Conservation (phyloP, 352 stramenopile species). For the Phytophthora tubulina region DNA sequence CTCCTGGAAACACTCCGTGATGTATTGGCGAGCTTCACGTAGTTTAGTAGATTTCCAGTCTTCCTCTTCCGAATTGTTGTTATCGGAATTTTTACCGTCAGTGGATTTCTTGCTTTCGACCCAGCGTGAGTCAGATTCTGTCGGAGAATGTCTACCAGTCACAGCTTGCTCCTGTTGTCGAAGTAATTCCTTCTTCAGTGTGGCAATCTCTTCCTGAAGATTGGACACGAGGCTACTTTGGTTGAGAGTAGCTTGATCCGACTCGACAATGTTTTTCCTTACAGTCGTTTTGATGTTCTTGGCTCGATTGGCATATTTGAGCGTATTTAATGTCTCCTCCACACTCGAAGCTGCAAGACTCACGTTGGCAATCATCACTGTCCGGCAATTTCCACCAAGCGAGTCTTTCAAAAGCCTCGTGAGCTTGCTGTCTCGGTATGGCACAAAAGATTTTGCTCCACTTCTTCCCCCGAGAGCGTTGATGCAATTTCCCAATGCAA, state of each 20-base stretch:
- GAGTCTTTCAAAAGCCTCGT: conserved; percentile 92
- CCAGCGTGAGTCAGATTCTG: conserved; percentile 23
- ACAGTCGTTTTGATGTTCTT: conserved; percentile 96
- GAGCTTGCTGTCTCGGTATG: conserved; percentile 92
- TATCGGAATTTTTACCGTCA: conserved; percentile 13
- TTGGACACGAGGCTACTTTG: conserved; percentile 89
- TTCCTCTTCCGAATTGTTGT: conserved; percentile 38
- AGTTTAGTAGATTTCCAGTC: conserved; percentile 38
- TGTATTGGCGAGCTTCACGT: conserved; percentile 68
- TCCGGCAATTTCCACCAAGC: conserved; percentile 93
- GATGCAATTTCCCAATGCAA: conserved; percentile 94
- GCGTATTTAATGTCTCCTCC: conserved; percentile 94
- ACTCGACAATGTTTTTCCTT: conserved; percentile 85
- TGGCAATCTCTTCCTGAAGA: conserved; percentile 88
- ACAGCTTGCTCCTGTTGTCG: conserved; percentile 40
- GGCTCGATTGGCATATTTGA: conserved; percentile 94
- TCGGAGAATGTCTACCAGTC: background rate
- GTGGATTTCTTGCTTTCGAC: conserved; percentile 25
- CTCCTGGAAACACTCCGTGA: conserved; percentile 90
- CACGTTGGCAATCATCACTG: conserved; percentile 95
- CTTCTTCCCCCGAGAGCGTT: conserved; percentile 91
- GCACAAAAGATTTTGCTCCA: conserved; percentile 67
- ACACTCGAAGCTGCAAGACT: conserved; percentile 81
- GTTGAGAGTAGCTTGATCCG: conserved; percentile 87
- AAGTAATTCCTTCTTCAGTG: conserved; percentile 74